phyloP scores from a whole-genome alignment of 345 rosid genomes.

The Eucalyptus sideroxylon region DNA sequence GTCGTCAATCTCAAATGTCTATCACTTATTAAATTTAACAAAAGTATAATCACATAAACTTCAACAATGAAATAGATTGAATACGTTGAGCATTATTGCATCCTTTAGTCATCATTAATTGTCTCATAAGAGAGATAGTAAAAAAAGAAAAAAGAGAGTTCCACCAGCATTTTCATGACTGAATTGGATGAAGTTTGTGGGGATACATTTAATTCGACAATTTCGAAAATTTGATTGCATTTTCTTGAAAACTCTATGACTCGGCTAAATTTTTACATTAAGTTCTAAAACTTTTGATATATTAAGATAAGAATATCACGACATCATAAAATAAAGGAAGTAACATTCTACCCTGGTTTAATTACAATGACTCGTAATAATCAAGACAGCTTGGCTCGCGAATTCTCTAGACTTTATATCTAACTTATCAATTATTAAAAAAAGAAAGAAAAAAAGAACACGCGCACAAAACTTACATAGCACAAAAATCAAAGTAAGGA shows the following conservation, averaged over 20 bases:
- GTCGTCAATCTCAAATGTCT: neutral
- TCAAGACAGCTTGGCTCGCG: neutral
- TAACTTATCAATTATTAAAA: neutral
- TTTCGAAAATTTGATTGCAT: too few species aligned
- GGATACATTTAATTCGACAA: neutral
- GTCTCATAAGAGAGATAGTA: neutral
- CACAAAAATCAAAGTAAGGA: neutral
- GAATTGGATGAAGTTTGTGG: neutral
- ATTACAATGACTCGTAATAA: too few species aligned
- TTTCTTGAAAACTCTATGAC: neutral
- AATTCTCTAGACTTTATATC: neutral
- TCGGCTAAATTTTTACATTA: rapidly evolving
- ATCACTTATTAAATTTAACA: neutral
- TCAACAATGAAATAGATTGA: neutral
- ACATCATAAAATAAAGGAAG: neutral
- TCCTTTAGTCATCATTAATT: neutral
- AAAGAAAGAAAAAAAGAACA: neutral
- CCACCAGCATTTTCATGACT: too few species aligned
- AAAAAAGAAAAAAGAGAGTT: neutral
- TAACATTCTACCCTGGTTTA: too few species aligned
- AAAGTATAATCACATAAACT: neutral
- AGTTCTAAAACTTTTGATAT: too few species aligned
- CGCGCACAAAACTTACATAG: neutral
- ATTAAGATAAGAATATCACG: too few species aligned
- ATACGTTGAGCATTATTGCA: neutral